Evolutionary conservation across 164 flowering plant species (phyloP).

Genomic region (Chloranthus sessilifolius): DNA sequence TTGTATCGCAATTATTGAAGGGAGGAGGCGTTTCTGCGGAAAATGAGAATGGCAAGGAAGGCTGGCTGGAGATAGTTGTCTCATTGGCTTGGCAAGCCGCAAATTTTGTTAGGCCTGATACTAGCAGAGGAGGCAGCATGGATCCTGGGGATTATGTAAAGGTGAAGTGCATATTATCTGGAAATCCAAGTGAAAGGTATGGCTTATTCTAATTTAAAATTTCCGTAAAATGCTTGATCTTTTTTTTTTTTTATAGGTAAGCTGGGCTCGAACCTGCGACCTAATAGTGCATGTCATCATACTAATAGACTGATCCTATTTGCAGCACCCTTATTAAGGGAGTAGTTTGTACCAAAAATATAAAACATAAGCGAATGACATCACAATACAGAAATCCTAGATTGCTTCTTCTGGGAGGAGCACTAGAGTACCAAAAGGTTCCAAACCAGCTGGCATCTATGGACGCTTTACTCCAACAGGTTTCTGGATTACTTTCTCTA

Average conservation of each 20-base stretch:
- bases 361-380: constrained; percentile 97
- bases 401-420: constrained; percentile 85
- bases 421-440: constrained; percentile 84
- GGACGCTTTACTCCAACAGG: constrained; percentile 87
- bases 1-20: constrained; percentile 81
- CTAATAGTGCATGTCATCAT: too few species aligned
- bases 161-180: constrained; percentile 82
- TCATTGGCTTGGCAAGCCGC: constrained; percentile 93
- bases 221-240: constrained; percentile 4
- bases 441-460: constrained; percentile 82
- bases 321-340: constrained; percentile 82
- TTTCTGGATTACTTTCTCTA: constrained; percentile 15
- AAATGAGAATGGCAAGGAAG: constrained; percentile 31
- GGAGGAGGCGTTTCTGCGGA: constrained; percentile 51
- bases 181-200: constrained; percentile 77
- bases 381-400: constrained; percentile 85
- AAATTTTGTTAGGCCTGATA: constrained; percentile 84
- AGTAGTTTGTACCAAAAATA: constrained; percentile 92
- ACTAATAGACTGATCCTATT: constrained; percentile 7
- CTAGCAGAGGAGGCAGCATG: constrained; percentile 91
- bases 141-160: constrained; percentile 93
- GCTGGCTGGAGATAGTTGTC: constrained; percentile 79
- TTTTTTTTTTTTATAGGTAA: too few species aligned
- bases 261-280: too few species aligned
- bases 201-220: background rate